These are phyloP conservation scores for Clarireedia sp. DNA, from an alignment of 2,329 filamentous ascomycete genomes.

Conservation along the genomic window DNA sequence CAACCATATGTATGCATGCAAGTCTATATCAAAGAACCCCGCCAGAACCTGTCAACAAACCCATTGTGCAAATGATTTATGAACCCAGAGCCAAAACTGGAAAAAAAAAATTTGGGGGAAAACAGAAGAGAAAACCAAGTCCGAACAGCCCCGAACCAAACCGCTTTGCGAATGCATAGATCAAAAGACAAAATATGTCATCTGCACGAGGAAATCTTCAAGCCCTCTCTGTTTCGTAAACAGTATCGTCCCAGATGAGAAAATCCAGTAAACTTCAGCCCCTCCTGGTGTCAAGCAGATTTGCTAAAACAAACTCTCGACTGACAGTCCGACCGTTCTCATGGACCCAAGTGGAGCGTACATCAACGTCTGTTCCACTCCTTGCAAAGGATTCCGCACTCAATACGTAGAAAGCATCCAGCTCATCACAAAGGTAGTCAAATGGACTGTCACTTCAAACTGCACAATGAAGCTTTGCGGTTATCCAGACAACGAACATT, in stretches of 20 bases:
- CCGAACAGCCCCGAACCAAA: conserved; percentile 15
- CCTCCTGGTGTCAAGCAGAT: conserved; percentile 3
- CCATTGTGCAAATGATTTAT: conserved; percentile 10
- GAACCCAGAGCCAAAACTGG: conserved; percentile 9
- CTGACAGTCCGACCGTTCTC: background rate
- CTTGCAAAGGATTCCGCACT: background rate
- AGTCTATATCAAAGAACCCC: conserved; percentile 11
- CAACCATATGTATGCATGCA: conserved; percentile 11
- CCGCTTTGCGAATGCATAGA: conserved; percentile 26
- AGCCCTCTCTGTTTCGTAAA: conserved; percentile 9
- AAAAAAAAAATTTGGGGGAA: background rate
- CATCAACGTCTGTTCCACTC: background rate
- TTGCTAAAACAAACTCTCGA: conserved; percentile 4
- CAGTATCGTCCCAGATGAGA: conserved; percentile 3
- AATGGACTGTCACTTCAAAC: too few relatives aligned
- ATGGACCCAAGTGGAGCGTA: background rate
- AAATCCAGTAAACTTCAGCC: conserved; percentile 9
- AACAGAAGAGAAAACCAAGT: conserved; percentile 12
- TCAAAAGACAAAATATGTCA: conserved; percentile 19
- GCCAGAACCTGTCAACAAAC: conserved; percentile 1
- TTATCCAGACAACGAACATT: too few relatives aligned
- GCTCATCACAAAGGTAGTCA: too few relatives aligned
- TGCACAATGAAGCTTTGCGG: too few relatives aligned
- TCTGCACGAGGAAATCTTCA: conserved; percentile 11
- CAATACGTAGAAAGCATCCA: too few relatives aligned